phyloP scores from a whole-genome alignment of 768 basidiomycete species.

The Phlebiopsis flavidoalba region DNA sequence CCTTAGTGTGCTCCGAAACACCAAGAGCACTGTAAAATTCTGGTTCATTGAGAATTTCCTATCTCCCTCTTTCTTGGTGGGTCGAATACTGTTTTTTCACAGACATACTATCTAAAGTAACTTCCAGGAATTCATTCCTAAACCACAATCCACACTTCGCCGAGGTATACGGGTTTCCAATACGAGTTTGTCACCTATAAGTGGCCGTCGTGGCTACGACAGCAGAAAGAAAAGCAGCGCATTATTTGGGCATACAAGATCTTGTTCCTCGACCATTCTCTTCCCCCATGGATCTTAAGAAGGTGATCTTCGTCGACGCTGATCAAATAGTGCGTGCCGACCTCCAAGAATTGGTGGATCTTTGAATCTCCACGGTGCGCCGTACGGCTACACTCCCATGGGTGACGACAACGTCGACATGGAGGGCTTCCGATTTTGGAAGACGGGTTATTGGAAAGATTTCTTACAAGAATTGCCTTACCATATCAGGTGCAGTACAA shows the following conservation, averaged over 20 bases:
- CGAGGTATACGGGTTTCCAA: slow-evolving; percentile 84
- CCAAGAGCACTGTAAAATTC: slow-evolving; percentile 93
- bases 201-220: slow-evolving; percentile 98
- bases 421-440: slow-evolving; percentile 99
- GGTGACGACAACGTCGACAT: slow-evolving; percentile 91
- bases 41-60: slow-evolving; percentile 99
- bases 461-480: slow-evolving; percentile 81
- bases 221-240: slow-evolving; percentile 95
- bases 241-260: slow-evolving; percentile 99
- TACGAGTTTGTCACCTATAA: slow-evolving; percentile 99
- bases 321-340: slow-evolving; percentile 98
- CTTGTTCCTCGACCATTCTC: slow-evolving; percentile 94
- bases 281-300: slow-evolving; percentile 99
- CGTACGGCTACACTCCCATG: slow-evolving; percentile 97
- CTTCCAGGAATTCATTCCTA: slow-evolving; percentile 85
- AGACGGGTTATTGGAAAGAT: slow-evolving; percentile 92
- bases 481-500: slow-evolving; percentile 76
- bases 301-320: slow-evolving; percentile 98
- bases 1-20: slow-evolving; percentile 90
- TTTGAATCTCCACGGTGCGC: slow-evolving; percentile 89
- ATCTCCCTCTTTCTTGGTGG: slow-evolving; percentile 90
- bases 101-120: neutral
- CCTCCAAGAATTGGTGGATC: slow-evolving; percentile 87
- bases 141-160: too few relatives aligned
- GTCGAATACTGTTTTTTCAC: slow-evolving; percentile 19